phyloP scores from a whole-genome alignment of 2,329 filamentous ascomycete species.

The Tolypocladium album region DNA sequence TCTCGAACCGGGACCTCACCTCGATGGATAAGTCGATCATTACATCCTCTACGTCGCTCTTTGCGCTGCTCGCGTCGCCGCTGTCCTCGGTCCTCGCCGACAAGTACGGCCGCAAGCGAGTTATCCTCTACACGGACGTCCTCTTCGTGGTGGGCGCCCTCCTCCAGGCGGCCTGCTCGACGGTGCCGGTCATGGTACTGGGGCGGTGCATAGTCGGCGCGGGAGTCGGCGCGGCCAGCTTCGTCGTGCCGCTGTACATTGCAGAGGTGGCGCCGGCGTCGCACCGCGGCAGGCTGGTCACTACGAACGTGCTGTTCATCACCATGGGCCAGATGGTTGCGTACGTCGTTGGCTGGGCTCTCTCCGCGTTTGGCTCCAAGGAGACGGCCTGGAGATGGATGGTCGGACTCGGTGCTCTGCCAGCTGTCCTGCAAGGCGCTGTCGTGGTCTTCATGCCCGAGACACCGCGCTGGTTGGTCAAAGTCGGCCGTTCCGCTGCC shows the following conservation, averaged over 20 bases:
- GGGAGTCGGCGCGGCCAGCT: constrained; percentile 65
- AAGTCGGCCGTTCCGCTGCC: constrained; percentile 47
- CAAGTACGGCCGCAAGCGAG: constrained; percentile 46
- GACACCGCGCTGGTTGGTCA: constrained; percentile 79
- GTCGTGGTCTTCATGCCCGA: constrained; percentile 71
- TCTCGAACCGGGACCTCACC: constrained; percentile 44
- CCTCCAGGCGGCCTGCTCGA: constrained; percentile 47
- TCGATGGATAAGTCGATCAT: constrained; percentile 60
- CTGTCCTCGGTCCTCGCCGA: constrained; percentile 56
- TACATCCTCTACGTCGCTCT: constrained; percentile 57
- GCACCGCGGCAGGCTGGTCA: constrained; percentile 70
- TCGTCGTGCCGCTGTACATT: constrained; percentile 82
- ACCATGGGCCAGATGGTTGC: constrained; percentile 84
- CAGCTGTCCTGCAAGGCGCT: constrained; percentile 59
- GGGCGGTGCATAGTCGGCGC: constrained; percentile 61
- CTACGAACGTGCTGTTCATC: constrained; percentile 71
- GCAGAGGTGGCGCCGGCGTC: constrained; percentile 72
- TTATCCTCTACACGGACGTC: constrained; percentile 52
- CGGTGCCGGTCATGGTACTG: constrained; percentile 53
- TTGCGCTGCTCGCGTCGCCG: constrained; percentile 54
- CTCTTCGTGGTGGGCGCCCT: constrained; percentile 61
- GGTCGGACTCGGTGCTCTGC: constrained; percentile 74
- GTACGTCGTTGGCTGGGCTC: constrained; percentile 72
- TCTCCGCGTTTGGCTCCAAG: constrained; percentile 43
- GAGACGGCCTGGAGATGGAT: constrained; percentile 76